Base-by-base conservation (phyloP, 2,329 filamentous ascomycete genomes). In the Sporothrix brunneoviolacea region DNA sequence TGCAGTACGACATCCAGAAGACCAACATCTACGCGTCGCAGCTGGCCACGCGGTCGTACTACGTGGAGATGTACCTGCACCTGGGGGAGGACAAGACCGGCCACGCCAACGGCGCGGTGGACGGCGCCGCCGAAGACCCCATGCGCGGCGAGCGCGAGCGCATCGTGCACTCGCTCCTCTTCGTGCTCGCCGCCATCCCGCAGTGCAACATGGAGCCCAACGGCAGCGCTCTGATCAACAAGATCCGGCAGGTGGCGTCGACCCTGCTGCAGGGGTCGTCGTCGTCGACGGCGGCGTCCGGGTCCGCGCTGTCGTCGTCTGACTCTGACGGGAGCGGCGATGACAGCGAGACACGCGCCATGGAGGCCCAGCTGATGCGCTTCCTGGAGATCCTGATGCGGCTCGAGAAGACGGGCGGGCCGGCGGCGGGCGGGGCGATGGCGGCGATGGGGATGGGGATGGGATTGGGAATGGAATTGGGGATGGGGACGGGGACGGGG, bases 1-100 rank as follows among this genome's bases (percentile, higher is more conserved):
- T 90, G 4, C 88, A 93, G 62, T 89, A 84, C 57, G 90, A 95
- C 67, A 93, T 95, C 27, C 89, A 95, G 64, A 95, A 94, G 64
- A 87, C 88, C 7, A 95, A 95, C 64, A 87, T 95, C 35, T 89
- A 91, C 62, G 82, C 84, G 2, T 91, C 85, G 6, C 85, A 90
- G 60, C 72, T 95, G 9, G 83, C 84, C 3, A 94, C 88, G 0
- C 78, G 90, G 21, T 91, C 87, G 0, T 91, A 89, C 63, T 82
- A 91, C 51, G 88, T 94, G 0, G 88, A 95, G 64, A 84, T 90
- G 56, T 95, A 91, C 68, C 88, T 88, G 65, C 83, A 82, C 58
- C 73, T 93, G 2, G 80, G 83, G 33, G 86, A 90, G 48, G 79
- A 18, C 59, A 60, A 41, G 60, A 58, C 47, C 61, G 64, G 1